Conservation (phyloP, 2,329 filamentous ascomycete genomes). For the Colletotrichum higginsianum region DNA sequence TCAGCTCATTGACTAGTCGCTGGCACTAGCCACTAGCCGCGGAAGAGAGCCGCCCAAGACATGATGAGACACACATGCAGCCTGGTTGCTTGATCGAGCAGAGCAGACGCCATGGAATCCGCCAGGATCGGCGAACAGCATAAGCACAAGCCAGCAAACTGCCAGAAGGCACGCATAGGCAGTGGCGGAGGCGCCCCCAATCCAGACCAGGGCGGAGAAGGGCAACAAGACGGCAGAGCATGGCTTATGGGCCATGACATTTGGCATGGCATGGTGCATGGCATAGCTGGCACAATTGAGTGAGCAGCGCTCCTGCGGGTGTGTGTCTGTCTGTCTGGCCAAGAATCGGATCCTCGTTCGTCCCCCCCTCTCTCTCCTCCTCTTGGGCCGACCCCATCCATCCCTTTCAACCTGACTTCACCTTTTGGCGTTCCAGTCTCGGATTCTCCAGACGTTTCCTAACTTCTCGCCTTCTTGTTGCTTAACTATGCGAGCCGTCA, state of each 20-base stretch:
- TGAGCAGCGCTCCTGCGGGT: conserved; percentile 6
- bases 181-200: conserved; percentile 10
- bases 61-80: conserved; percentile 37
- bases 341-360: conserved; percentile 35
- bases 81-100: conserved; percentile 40
- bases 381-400: conserved; percentile 20
- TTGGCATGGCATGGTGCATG: too few species aligned
- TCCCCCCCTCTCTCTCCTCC: neutral
- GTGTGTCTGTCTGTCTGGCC: conserved; percentile 17
- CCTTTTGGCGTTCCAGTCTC: conserved; percentile 31
- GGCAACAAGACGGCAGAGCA: neutral
- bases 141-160: conserved; percentile 35
- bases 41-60: conserved; percentile 41
- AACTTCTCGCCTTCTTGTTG: conserved; percentile 23
- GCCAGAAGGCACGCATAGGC: conserved; percentile 34
- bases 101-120: conserved; percentile 21
- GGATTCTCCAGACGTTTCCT: conserved; percentile 22
- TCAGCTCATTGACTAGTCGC: conserved; percentile 13
- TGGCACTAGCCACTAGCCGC: conserved; percentile 36
- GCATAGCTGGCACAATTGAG: neutral
- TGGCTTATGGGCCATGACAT: neutral
- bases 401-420: conserved; percentile 19
- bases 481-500: conserved; percentile 40
- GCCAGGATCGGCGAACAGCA: conserved; percentile 40
- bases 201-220: neutral